Conservation (phyloP, 2,329 filamentous ascomycete genomes). For the Aspergillus phoenicis region DNA sequence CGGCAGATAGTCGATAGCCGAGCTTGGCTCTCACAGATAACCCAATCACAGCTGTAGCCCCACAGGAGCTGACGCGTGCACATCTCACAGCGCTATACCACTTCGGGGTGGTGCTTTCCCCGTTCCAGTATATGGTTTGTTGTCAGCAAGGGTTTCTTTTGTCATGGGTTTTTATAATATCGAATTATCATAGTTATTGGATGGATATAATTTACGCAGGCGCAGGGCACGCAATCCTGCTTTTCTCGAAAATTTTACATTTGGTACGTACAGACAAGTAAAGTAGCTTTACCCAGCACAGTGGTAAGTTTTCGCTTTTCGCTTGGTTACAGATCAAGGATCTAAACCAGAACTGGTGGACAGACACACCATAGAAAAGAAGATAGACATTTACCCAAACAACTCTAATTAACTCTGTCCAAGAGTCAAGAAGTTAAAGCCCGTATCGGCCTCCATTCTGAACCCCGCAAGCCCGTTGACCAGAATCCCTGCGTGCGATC, state of each 20-base stretch:
- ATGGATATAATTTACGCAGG: background rate
- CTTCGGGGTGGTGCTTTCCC: conserved; percentile 18
- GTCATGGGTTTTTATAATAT: background rate
- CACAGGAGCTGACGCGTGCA: conserved; percentile 41
- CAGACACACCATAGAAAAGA: background rate
- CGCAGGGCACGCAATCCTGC: background rate
- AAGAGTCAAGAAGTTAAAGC: conserved; percentile 6
- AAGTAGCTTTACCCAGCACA: background rate
- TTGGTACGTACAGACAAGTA: background rate
- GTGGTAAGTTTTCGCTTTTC: background rate
- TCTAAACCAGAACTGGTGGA: background rate
- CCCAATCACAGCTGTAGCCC: conserved; percentile 28
- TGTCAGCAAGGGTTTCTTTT: conserved; percentile 13
- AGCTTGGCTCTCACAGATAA: conserved; percentile 36
- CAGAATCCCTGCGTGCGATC: conserved; percentile 37
- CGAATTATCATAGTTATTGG: no score
- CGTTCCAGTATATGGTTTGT: conserved; percentile 13
- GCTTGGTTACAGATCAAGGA: background rate
- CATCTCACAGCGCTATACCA: conserved; percentile 21
- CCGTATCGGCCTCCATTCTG: conserved; percentile 6
- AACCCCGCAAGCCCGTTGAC: conserved; percentile 33
- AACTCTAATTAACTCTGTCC: background rate
- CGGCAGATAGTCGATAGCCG: conserved; percentile 46
- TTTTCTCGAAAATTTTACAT: no score
- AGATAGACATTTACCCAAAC: conserved; percentile 3